Evolutionary conservation across 164 flowering plant genomes (phyloP).

Genomic region (Dillenia suffruticosa): DNA sequence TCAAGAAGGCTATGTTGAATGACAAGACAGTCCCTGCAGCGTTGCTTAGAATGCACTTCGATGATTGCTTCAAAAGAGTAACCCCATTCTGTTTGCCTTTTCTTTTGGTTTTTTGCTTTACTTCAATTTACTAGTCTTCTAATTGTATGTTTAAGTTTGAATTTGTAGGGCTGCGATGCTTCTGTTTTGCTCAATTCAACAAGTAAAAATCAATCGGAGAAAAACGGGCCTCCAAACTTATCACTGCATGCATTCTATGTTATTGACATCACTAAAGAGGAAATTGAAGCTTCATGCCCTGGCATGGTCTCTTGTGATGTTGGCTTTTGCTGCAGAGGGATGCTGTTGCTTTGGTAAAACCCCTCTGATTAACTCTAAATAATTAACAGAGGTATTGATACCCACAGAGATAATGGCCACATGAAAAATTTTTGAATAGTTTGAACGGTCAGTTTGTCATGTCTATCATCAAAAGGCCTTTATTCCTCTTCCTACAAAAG

Average conservation of each 20-base stretch:
- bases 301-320: constrained; percentile 89
- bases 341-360: constrained; percentile 59
- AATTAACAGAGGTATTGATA: too few relatives aligned
- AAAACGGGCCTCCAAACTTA: constrained; percentile 77
- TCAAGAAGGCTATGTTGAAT: constrained; percentile 40
- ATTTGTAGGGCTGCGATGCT: constrained; percentile 67
- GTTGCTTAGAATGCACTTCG: constrained; percentile 82
- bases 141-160: not conserved
- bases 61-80: constrained; percentile 86
- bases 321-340: constrained; percentile 83
- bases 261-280: constrained; percentile 66
- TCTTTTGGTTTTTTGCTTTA: not conserved
- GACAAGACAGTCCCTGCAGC: constrained; percentile 82
- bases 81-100: constrained; percentile 1
- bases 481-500: too few relatives aligned
- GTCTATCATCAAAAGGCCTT: too few relatives aligned
- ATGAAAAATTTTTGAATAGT: too few relatives aligned
- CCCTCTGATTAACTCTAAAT: too few relatives aligned
- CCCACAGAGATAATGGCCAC: too few relatives aligned
- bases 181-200: constrained; percentile 59
- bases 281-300: constrained; percentile 61
- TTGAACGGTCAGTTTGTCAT: too few relatives aligned
- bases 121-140: not conserved
- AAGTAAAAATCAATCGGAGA: constrained; percentile 57
- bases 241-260: constrained; percentile 83